Conservation (phyloP, 768 basidiomycete genomes). For the Tubosaeta sp. region DNA sequence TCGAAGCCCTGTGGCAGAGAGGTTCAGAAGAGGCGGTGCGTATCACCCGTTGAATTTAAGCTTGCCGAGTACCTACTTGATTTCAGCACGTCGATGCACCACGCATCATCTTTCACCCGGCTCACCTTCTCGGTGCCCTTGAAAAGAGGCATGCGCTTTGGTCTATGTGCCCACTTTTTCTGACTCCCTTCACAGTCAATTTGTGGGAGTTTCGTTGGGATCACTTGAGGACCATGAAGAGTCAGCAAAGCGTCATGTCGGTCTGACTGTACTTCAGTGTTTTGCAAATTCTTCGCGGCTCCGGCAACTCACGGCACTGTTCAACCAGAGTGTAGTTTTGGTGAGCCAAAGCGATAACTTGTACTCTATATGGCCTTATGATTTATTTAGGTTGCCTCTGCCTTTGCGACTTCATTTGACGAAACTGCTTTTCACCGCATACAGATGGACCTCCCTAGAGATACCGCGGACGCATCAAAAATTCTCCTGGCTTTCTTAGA, state of each 20-base stretch:
- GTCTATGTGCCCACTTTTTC: not conserved
- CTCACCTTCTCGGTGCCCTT: constrained; percentile 36
- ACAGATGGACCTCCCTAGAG: constrained; percentile 2
- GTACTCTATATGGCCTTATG: constrained; percentile 3
- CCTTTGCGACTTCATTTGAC: constrained; percentile 42
- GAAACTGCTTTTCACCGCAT: constrained; percentile 14
- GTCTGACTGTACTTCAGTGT: constrained; percentile 38
- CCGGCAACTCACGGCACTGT: constrained; percentile 38
- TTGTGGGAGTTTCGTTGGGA: constrained; percentile 36
- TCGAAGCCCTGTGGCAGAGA: constrained; percentile 46
- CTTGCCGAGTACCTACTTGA: not conserved
- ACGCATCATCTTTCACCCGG: constrained; percentile 42
- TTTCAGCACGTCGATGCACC: constrained; percentile 31
- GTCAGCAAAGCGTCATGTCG: constrained; percentile 36
- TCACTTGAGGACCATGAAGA: constrained; percentile 37
- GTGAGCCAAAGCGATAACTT: constrained; percentile 30
- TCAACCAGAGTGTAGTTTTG: constrained; percentile 39
- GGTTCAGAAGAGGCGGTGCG: constrained; percentile 7
- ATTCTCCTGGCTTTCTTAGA: constrained; percentile 31
- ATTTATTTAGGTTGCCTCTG: constrained; percentile 37
- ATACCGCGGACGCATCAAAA: constrained; percentile 17
- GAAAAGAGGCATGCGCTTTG: constrained; percentile 36
- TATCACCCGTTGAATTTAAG: not conserved
- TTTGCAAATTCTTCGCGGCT: constrained; percentile 35
- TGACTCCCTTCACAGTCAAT: constrained; percentile 35